phyloP scores from a whole-genome alignment of 352 stramenopile genomes.

The Phytophthora macrochlamydospora region DNA sequence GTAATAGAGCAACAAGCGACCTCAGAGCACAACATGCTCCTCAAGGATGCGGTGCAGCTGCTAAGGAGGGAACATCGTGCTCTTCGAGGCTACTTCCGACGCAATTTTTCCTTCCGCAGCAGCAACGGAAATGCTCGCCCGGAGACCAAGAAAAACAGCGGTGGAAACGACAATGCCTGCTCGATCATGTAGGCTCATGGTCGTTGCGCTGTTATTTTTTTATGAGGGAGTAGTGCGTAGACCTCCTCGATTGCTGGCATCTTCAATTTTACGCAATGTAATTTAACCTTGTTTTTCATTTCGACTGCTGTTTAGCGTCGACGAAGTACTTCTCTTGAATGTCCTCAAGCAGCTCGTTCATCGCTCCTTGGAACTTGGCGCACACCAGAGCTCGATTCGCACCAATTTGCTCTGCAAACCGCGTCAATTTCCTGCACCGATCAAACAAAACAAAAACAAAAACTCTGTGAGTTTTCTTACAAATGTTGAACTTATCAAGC shows the following conservation, averaged over 20 bases:
- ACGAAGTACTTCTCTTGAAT: slow-evolving; percentile 72
- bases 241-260: background rate
- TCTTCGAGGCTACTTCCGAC: slow-evolving; percentile 76
- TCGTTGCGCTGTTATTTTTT: slow-evolving; percentile 24
- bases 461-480: background rate
- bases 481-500: background rate
- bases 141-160: slow-evolving; percentile 44
- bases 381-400: slow-evolving; percentile 56
- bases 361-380: slow-evolving; percentile 71
- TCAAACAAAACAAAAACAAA: slow-evolving; percentile 1
- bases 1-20: slow-evolving; percentile 65
- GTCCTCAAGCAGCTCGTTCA: slow-evolving; percentile 76
- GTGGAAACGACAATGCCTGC: slow-evolving; percentile 61
- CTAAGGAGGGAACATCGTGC: slow-evolving; percentile 79
- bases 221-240: slow-evolving; percentile 17
- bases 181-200: slow-evolving; percentile 54
- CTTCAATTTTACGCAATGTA: slow-evolving; percentile 20
- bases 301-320: slow-evolving; percentile 49
- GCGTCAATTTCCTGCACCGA: slow-evolving; percentile 68
- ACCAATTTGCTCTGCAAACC: slow-evolving; percentile 81
- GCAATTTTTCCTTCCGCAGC: slow-evolving; percentile 83
- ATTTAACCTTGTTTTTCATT: slow-evolving; percentile 42
- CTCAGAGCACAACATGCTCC: slow-evolving; percentile 34
- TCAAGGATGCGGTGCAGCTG: slow-evolving; percentile 58
- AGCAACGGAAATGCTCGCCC: slow-evolving; percentile 32